Evolutionary conservation across 305 asterid genomes (phyloP).

Genomic region (Fraxinus nigra): DNA sequence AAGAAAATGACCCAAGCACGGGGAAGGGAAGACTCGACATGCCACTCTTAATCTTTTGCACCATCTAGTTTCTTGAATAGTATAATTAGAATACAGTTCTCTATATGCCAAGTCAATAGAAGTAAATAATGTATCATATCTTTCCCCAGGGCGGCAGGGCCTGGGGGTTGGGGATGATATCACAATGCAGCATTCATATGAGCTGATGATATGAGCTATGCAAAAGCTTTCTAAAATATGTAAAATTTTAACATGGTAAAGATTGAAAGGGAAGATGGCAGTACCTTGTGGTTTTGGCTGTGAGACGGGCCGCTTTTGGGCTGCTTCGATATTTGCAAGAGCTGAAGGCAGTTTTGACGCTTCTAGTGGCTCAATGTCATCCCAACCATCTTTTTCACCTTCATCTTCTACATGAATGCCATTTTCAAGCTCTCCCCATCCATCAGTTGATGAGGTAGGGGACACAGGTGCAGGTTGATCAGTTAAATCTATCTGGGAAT

Average conservation of each 20-base stretch:
- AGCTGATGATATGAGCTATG: background rate
- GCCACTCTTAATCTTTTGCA: background rate
- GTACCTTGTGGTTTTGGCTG: slow-evolving; percentile 76
- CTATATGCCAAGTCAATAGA: background rate
- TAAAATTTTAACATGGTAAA: background rate
- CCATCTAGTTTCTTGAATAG: background rate
- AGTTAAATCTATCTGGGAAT: slow-evolving; percentile 48
- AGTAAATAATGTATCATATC: background rate
- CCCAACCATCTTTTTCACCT: slow-evolving; percentile 82
- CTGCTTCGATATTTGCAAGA: slow-evolving; percentile 89
- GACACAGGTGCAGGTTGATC: slow-evolving; percentile 61
- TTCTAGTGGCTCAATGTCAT: slow-evolving; percentile 88
- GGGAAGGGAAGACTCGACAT: background rate
- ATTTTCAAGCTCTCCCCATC: slow-evolving; percentile 94
- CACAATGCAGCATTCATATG: background rate
- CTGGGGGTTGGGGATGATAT: background rate
- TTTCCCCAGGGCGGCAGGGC: background rate
- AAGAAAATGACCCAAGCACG: background rate
- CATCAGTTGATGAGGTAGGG: slow-evolving; percentile 74
- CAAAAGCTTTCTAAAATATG: background rate
- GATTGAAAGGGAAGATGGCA: background rate
- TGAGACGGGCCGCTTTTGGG: slow-evolving; percentile 81
- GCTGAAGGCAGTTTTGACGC: slow-evolving; percentile 64
- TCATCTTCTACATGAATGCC: slow-evolving; percentile 58
- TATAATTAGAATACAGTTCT: background rate